Percentiles rank a stretch among this genome's conserved stretches.
Evolutionary conservation across 768 basidiomycete genomes (phyloP).

Genomic region (Suillus tomentosus): DNA sequence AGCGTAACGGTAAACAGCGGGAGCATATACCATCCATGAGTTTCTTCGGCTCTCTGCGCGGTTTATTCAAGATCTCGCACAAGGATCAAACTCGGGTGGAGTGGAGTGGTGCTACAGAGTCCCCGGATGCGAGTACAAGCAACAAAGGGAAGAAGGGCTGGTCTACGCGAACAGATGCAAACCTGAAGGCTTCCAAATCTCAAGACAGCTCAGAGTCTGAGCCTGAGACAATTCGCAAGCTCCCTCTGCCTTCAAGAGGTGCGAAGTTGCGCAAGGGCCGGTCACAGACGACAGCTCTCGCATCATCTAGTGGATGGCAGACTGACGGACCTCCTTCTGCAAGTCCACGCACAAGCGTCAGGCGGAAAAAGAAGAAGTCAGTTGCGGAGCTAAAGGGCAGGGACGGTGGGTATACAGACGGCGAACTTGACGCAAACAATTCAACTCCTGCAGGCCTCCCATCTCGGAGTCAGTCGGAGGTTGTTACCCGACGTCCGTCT

Average conservation of each 20-base stretch:
- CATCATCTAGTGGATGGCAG: constrained; percentile 21
- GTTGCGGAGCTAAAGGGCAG: constrained; percentile 29
- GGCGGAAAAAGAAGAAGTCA: constrained; percentile 21
- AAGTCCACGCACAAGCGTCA: constrained; percentile 13
- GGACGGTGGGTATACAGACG: constrained; percentile 32
- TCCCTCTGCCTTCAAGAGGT: constrained; percentile 2
- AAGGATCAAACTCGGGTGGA: constrained; percentile 20
- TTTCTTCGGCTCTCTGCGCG: constrained; percentile 29
- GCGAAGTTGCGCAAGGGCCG: constrained; percentile 19
- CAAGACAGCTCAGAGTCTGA: constrained; percentile 24
- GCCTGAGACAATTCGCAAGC: not conserved
- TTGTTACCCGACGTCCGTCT: not conserved
- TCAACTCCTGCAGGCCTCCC: not conserved
- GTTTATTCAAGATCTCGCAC: constrained; percentile 23
- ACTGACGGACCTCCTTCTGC: constrained; percentile 18
- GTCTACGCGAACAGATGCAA: constrained; percentile 33
- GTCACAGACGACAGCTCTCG: not conserved
- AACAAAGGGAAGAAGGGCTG: constrained; percentile 17
- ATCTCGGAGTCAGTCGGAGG: constrained; percentile 5
- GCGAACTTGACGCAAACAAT: constrained; percentile 17
- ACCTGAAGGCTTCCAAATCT: constrained; percentile 15
- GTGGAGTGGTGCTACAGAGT: constrained; percentile 15
- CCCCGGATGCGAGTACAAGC: not conserved
- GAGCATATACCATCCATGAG: constrained; percentile 24
- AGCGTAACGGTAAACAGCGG: constrained; percentile 15